phyloP scores from a whole-genome alignment of 345 rosid genomes.

The Lumnitzera littorea region DNA sequence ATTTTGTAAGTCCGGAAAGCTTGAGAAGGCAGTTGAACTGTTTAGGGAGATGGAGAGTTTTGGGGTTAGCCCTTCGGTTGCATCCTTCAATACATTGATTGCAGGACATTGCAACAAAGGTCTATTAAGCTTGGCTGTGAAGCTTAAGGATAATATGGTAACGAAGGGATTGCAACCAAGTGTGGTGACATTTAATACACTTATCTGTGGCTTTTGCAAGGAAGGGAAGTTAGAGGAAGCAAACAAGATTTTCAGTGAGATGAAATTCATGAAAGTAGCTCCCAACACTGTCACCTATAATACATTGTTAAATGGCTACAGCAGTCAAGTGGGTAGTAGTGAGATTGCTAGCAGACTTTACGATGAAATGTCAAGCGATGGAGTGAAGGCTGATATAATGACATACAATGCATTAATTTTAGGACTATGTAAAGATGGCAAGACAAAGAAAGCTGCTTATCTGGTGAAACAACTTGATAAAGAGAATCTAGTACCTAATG shows the following conservation, averaged over 20 bases:
- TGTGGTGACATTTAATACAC: conserved; percentile 61
- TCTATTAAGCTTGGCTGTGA: conserved; percentile 52
- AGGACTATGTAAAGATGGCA: conserved; percentile 78
- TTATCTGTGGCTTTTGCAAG: conserved; percentile 63
- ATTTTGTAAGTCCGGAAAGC: conserved; percentile 51
- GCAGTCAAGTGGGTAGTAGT: conserved; percentile 32
- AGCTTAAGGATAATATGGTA: conserved; percentile 51
- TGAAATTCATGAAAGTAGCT: conserved; percentile 49
- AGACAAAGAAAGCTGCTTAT: conserved; percentile 86
- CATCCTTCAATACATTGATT: conserved; percentile 69
- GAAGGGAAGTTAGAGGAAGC: conserved; percentile 54
- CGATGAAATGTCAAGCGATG: conserved; percentile 56
- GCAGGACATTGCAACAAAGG: conserved; percentile 58
- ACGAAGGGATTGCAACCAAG: conserved; percentile 43
- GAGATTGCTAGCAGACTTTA: conserved; percentile 56
- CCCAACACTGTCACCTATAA: conserved; percentile 67
- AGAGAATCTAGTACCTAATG: conserved; percentile 57
- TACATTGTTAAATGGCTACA: conserved; percentile 63
- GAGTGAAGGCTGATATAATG: conserved; percentile 55
- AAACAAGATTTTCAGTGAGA: conserved; percentile 45
- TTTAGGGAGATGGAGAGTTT: conserved; percentile 40
- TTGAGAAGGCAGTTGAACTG: conserved; percentile 55
- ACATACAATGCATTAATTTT: conserved; percentile 74
- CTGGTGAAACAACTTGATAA: conserved; percentile 69
- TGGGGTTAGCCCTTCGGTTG: conserved; percentile 42